phyloP scores from a whole-genome alignment of 2,329 filamentous ascomycete genomes.

The Lasiodiplodia theobromae region DNA sequence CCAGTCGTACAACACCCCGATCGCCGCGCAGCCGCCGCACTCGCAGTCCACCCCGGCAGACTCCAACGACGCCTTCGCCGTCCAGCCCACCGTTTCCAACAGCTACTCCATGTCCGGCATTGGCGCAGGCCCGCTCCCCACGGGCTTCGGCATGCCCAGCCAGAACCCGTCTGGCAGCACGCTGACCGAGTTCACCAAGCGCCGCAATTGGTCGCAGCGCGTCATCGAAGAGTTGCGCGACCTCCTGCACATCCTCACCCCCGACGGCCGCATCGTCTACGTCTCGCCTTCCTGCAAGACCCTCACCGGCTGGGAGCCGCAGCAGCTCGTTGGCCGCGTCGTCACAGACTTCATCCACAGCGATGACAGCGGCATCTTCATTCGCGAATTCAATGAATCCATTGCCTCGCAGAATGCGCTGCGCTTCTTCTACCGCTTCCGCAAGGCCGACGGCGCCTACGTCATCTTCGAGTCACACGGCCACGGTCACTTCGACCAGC shows the following conservation, averaged over 20 bases:
- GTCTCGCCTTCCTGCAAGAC: constrained; percentile 78
- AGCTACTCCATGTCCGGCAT: constrained; percentile 49
- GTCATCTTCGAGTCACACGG: constrained; percentile 90
- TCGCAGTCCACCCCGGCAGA: constrained; percentile 36
- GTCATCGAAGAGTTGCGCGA: constrained; percentile 91
- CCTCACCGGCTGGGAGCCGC: constrained; percentile 76
- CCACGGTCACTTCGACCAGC: constrained; percentile 83
- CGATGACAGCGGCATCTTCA: constrained; percentile 83
- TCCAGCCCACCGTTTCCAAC: constrained; percentile 33
- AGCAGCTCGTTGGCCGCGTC: constrained; percentile 76
- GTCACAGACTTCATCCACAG: constrained; percentile 84
- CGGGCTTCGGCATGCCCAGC: constrained; percentile 58
- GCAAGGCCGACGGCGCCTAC: constrained; percentile 75
- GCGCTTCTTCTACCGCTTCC: constrained; percentile 86
- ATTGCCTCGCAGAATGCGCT: constrained; percentile 81
- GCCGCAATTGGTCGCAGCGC: constrained; percentile 83
- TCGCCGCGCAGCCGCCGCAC: constrained; percentile 38
- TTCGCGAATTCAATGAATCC: constrained; percentile 87
- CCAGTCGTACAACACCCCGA: constrained; percentile 39
- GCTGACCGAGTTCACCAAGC: constrained; percentile 70
- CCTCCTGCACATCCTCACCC: constrained; percentile 84
- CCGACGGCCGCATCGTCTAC: constrained; percentile 83
- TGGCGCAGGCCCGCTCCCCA: constrained; percentile 63
- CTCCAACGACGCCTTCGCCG: constrained; percentile 38
- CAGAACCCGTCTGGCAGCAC: constrained; percentile 59